Evolutionary conservation across 768 basidiomycete species (phyloP), one percentile per base, ranked within the genome.

Genomic region (Lentinula guzmanii): DNA sequence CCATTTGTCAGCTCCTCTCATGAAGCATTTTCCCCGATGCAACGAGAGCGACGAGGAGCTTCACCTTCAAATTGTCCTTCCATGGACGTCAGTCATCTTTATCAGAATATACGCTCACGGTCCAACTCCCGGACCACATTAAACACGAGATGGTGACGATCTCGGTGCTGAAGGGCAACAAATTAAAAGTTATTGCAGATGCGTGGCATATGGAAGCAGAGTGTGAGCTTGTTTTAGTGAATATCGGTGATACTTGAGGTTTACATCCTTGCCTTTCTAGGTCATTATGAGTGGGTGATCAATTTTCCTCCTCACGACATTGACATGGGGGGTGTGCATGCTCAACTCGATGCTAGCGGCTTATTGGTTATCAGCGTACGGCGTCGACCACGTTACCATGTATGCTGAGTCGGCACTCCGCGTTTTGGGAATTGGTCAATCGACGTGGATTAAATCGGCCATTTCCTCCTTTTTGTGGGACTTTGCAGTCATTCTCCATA

Each of bases 91-190:
- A 75, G 45, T 76, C 79, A 52, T 77, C 77, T 21, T 62, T 69
- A 5, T 63, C 68, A 34, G 72, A 67, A 62, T 77, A 86, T 69
- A 77, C 71, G 4, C 70, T 86, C n/a, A 73, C 73, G 33, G 80
- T 85, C 13, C 70, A 70, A 46, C 78, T 86, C 11, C 83, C 84
- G 8, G 67, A 71, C 52, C 72, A 72, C 9, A 67, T 68, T 56
- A 70, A 77, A 64, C 78, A 82, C 13, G 85, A 86, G 67, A 86
- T 86, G 85, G 82, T 86, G 31, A 86, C 84, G 4, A 79, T 86
- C 52, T 79, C 78, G 37, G 85, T 81, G 46, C 84, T 84, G 68
- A 81, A 79, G 65, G 85, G 84, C 4, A 82, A 85, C 68, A 79
- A 76, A 65, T 69, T 86, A 58, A 75, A 77, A 60, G 77, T 86